Base-by-base conservation (phyloP, 495 filamentous ascomycete genomes). In the Chaetomium tenue region DNA sequence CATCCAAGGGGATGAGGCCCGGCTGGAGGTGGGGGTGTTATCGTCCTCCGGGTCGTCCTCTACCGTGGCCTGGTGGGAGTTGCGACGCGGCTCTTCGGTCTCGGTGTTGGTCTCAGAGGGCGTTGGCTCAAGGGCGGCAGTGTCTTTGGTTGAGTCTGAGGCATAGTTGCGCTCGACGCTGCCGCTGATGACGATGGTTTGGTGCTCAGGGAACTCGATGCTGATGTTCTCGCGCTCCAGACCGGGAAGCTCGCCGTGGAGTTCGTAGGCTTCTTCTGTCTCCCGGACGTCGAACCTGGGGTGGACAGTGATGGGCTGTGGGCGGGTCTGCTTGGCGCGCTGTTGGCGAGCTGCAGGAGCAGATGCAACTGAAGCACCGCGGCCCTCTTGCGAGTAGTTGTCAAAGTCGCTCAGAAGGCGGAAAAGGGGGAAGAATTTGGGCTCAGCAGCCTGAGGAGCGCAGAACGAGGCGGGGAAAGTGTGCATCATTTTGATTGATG, bases 241-340 rank as follows among this genome's bases (percentile, higher is more conserved):
- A 46, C 93, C 93, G 0, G 93, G 91, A 0, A 97, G 83, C 75
- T 97, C 93, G 69, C 92, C 92, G 69, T 94, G 86, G 2, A 98
- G 87, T 69, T 92, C 84, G 75, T 93, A 98, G 68, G 72, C 73
- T 16, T 86, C 71, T 48, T 83, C 78, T 2, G 80, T 75, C 76
- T 96, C 92, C 62, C 83, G 83, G 52, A 96, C 82, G 72, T 97
- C 93, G 77, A 97, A 97, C 65, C 85, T 68, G 59, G 73, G 73
- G 51, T 22, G 66, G 71, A 74, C 70, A 56, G 51, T 55, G 52
- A 64, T 76, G 33, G 25, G 56, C 75, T 65, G 69, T 28, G 63
- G 44, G 58, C 68, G 68, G 42, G 70, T 60, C 63, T 60, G 48
- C n/a, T 39, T 42, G 68, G 56, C 23, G 55, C 39, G 66, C 66